A percentile compares a stretch with the other conserved stretches of the same genome.
phyloP scores from a whole-genome alignment of 805 yeast genomes.

The Saturnispora quitensis region DNA sequence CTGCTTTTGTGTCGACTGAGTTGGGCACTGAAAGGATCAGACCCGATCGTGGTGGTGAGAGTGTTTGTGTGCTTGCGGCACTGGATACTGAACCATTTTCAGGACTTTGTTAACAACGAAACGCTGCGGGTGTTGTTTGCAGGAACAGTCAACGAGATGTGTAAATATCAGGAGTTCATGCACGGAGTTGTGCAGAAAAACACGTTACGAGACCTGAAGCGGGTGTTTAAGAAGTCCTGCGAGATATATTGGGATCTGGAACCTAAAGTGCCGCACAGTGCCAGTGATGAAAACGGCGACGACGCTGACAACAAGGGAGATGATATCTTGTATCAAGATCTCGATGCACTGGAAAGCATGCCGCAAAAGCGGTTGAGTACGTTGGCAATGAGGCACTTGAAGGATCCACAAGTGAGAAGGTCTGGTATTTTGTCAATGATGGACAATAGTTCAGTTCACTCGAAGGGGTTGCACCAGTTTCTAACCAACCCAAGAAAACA shows the following conservation, averaged over 20 bases:
- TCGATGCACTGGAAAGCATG: constrained; percentile 6
- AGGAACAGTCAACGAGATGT: constrained; percentile 32
- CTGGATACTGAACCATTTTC: constrained; percentile 82
- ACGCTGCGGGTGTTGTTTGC: constrained; percentile 39
- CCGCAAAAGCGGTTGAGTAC: constrained; percentile 26
- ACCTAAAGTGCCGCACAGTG: background rate
- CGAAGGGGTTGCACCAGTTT: background rate
- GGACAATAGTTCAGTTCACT: constrained; percentile 7
- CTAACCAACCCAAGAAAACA: constrained; percentile 9
- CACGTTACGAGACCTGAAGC: constrained; percentile 27
- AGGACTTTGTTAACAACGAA: constrained; percentile 57
- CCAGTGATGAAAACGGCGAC: no score
- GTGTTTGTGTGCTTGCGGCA: constrained; percentile 83
- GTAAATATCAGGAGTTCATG: constrained; percentile 19
- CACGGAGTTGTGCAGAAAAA: constrained; percentile 16
- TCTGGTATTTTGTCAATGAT: constrained; percentile 31
- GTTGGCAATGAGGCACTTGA: constrained; percentile 30
- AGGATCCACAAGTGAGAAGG: constrained; percentile 33
- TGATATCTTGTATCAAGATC: constrained; percentile 10
- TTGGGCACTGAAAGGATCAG: constrained; percentile 50
- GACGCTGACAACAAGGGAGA: background rate
- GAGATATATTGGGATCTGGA: constrained; percentile 27
- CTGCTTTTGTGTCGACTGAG: constrained; percentile 54
- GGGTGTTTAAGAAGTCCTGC: constrained; percentile 25
- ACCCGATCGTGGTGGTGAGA: constrained; percentile 57